phyloP scores from a whole-genome alignment of 352 stramenopile species.

The Phytophthora europaea region DNA sequence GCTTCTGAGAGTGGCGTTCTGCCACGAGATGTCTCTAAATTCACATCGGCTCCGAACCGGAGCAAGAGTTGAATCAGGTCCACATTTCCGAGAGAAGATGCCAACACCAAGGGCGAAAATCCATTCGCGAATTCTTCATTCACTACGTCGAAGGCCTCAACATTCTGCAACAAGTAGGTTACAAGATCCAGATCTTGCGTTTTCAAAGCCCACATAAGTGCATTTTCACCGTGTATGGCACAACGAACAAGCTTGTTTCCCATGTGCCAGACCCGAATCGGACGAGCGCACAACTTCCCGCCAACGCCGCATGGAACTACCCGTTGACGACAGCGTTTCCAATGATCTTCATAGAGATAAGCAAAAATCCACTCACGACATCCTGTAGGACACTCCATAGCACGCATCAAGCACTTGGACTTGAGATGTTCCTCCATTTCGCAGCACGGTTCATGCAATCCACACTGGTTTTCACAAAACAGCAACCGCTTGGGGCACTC shows the following conservation, averaged over 20 bases:
- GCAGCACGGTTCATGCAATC: constrained; percentile 44
- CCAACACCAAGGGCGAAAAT: constrained; percentile 68
- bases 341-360: constrained; percentile 70
- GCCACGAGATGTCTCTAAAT: constrained; percentile 72
- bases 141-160: constrained; percentile 45
- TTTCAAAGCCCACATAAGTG: constrained; percentile 74
- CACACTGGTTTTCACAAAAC: constrained; percentile 69
- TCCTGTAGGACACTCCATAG: constrained; percentile 66
- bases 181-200: constrained; percentile 67
- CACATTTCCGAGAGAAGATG: constrained; percentile 54
- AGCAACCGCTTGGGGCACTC: constrained; percentile 58
- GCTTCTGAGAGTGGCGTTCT: constrained; percentile 76
- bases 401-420: constrained; percentile 61
- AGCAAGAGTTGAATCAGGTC: constrained; percentile 66
- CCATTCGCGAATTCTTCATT: constrained; percentile 77
- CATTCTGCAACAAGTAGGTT: constrained; percentile 66
- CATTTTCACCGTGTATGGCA: constrained; percentile 59
- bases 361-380: constrained; percentile 69
- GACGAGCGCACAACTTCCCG: constrained; percentile 56
- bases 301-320: constrained; percentile 69
- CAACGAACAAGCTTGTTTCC: constrained; percentile 54
- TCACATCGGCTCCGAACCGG: constrained; percentile 75
- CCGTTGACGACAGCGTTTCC: constrained; percentile 71
- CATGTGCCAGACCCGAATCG: constrained; percentile 71
- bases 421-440: constrained; percentile 54